These are phyloP conservation scores for Rhinocladiella mackenziei DNA, from an alignment of 2,329 filamentous ascomycete genomes.

Conservation along the genomic window DNA sequence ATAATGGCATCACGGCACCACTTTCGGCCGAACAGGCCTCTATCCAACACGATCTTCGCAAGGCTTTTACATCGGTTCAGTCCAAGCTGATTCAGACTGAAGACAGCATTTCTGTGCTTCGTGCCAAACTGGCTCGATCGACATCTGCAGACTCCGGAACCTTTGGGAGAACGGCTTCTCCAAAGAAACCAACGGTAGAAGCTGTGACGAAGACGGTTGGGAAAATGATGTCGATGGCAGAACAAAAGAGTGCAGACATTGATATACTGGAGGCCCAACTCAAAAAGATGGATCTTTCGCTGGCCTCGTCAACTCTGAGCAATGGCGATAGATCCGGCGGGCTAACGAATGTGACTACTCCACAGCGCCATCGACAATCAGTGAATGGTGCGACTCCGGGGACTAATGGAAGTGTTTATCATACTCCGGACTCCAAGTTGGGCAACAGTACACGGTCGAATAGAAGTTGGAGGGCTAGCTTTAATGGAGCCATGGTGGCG, in stretches of 20 bases:
- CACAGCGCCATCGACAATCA: constrained; percentile 11
- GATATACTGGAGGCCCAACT: constrained; percentile 86
- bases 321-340: constrained; percentile 20
- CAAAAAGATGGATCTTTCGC: constrained; percentile 60
- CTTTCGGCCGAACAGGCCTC: constrained; percentile 79
- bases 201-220: constrained; percentile 85
- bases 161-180: constrained; percentile 30
- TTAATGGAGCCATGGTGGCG: constrained; percentile 15
- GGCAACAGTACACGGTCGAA: constrained; percentile 19
- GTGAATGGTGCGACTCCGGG: constrained; percentile 20
- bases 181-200: constrained; percentile 76
- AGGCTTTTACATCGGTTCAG: constrained; percentile 69
- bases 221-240: constrained; percentile 89
- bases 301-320: constrained; percentile 6
- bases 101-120: constrained; percentile 72
- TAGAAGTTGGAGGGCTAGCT: constrained; percentile 13
- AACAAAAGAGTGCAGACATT: constrained; percentile 85
- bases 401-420: constrained; percentile 28
- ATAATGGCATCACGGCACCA: constrained; percentile 64
- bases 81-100: constrained; percentile 73
- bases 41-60: constrained; percentile 78
- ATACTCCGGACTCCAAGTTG: constrained; percentile 29
- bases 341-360: constrained; percentile 9
- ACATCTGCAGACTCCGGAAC: constrained; percentile 42
- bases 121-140: constrained; percentile 66